Evolutionary conservation across 257 asterid species (phyloP).

Genomic region (Solanum sejunctum): DNA sequence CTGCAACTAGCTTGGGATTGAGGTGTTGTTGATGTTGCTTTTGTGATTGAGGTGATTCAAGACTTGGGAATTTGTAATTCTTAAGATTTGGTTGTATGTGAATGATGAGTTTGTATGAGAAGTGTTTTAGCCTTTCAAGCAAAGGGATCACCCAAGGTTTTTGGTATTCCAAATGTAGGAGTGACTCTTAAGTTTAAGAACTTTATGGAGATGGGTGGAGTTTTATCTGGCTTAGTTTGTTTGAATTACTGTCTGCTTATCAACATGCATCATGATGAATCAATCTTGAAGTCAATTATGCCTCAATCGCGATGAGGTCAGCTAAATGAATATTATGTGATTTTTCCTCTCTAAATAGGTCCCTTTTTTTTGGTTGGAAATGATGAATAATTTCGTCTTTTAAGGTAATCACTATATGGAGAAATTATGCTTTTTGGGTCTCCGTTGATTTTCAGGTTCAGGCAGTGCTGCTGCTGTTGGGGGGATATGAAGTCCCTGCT

Average conservation of each 20-base stretch:
- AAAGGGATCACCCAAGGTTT: neutral
- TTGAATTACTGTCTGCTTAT: neutral
- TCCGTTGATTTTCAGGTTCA: conserved; percentile 41
- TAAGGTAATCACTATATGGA: neutral
- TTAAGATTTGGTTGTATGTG: neutral
- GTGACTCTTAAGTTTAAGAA: neutral
- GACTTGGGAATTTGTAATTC: neutral
- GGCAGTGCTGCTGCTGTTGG: conserved; percentile 67
- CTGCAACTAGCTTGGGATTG: neutral
- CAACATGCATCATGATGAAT: neutral
- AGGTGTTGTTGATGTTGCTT: neutral
- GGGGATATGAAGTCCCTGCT: conserved; percentile 61
- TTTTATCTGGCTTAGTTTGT: neutral
- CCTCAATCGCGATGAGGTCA: neutral
- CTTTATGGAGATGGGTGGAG: neutral
- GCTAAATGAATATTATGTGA: neutral
- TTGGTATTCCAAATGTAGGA: neutral
- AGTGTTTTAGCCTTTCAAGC: neutral
- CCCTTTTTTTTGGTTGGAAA: neutral
- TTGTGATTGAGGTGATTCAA: neutral
- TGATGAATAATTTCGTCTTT: neutral
- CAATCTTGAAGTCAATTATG: neutral
- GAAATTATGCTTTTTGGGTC: neutral
- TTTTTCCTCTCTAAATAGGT: neutral
- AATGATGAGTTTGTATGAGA: neutral